These are phyloP conservation scores for Sonneratia alba DNA, from an alignment of 345 rosid genomes.

Conservation along the genomic window DNA sequence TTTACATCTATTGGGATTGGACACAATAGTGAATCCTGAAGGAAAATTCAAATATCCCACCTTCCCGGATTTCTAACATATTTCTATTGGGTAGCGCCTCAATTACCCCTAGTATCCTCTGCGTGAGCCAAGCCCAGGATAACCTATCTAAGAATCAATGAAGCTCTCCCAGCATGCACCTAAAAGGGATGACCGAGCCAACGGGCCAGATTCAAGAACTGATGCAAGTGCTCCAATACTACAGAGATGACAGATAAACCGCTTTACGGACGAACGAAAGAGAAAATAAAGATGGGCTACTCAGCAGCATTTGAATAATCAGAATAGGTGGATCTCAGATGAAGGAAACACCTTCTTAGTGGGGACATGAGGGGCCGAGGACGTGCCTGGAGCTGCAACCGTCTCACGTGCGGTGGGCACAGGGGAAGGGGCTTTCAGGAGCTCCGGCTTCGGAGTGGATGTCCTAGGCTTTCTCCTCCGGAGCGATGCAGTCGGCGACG, in stretches of 20 bases:
- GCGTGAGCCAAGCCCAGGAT: neutral
- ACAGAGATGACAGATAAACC: too few species aligned
- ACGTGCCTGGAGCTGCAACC: slow-evolving; percentile 1
- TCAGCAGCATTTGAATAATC: neutral
- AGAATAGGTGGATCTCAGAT: neutral
- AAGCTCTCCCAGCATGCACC: too few species aligned
- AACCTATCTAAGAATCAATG: neutral
- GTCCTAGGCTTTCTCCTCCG: slow-evolving; percentile 13
- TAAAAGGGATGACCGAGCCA: neutral
- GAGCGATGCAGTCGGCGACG: slow-evolving; percentile 11
- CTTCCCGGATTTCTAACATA: neutral
- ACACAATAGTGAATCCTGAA: neutral
- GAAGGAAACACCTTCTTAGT: slow-evolving; percentile 43
- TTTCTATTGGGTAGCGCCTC: too few species aligned
- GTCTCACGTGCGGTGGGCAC: slow-evolving; percentile 11
- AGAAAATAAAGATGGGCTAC: too few species aligned
- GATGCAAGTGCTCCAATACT: too few species aligned
- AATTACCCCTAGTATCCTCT: too few species aligned
- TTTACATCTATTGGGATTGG: neutral
- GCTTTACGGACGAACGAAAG: too few species aligned
- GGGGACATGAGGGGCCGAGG: slow-evolving; percentile 12
- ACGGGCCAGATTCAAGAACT: neutral
- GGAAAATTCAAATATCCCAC: neutral
- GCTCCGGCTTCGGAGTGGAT: slow-evolving; percentile 10
- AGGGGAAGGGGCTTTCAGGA: slow-evolving; percentile 14